phyloP scores from a whole-genome alignment of 768 basidiomycete genomes.

The Nevesoporus exiguus region DNA sequence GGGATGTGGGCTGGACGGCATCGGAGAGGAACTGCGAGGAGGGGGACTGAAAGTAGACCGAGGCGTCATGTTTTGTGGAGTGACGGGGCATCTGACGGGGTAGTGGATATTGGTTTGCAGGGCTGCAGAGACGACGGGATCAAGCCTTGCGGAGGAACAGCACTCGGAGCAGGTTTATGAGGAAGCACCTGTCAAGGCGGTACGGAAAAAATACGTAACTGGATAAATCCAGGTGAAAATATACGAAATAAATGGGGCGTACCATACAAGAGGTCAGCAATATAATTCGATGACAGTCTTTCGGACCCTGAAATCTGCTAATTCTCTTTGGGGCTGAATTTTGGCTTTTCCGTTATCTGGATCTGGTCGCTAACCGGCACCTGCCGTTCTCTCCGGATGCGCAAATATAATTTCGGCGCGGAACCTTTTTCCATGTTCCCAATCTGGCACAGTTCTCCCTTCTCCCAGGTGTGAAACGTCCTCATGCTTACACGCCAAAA shows the following conservation, averaged over 20 bases:
- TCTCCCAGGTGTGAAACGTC: conserved; percentile 20
- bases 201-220: conserved; percentile 37
- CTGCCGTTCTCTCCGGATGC: conserved; percentile 27
- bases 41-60: too few relatives aligned
- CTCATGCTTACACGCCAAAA: conserved; percentile 5
- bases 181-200: conserved; percentile 35
- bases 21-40: conserved; percentile 29
- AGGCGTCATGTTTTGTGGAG: conserved; percentile 28
- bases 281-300: conserved; percentile 26
- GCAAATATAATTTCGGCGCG: conserved; percentile 32
- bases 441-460: conserved; percentile 5
- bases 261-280: conserved; percentile 16
- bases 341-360: conserved; percentile 34
- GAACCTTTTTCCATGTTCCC: conserved; percentile 21
- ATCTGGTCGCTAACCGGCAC: conserved; percentile 30
- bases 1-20: conserved; percentile 20
- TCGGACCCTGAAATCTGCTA: conserved; percentile 34
- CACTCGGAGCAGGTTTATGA: conserved; percentile 32
- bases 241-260: conserved; percentile 26
- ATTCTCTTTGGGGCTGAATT: conserved; percentile 28
- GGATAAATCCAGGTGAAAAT: too few relatives aligned
- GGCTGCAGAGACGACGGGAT: conserved; percentile 28
- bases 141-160: conserved; percentile 24
- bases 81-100: conserved; percentile 36
- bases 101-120: too few relatives aligned